Evolutionary conservation across 441 rosid genomes (phyloP).

Genomic region (Brassica balearica): DNA sequence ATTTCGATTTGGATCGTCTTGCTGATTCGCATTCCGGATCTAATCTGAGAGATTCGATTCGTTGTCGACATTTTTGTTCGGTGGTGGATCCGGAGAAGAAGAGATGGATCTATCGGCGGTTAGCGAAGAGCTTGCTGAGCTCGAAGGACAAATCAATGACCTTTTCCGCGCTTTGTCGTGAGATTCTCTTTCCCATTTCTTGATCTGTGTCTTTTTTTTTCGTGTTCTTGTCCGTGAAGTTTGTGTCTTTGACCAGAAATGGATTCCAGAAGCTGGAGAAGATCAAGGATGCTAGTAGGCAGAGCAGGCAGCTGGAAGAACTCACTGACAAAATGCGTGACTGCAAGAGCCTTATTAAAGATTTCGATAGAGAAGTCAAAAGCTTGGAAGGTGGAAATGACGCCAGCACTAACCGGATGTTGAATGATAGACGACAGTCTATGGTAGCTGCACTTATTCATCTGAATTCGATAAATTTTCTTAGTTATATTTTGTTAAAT

Average conservation of each 20-base stretch:
- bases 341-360: slow-evolving; percentile 95
- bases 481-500: too few relatives aligned
- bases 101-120: slow-evolving; percentile 66
- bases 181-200: slow-evolving; percentile 38
- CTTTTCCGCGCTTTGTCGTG: slow-evolving; percentile 86
- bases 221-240: neutral
- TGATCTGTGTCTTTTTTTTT: neutral
- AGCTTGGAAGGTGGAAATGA: slow-evolving; percentile 68
- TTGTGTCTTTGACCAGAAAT: slow-evolving; percentile 53
- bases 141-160: slow-evolving; percentile 87
- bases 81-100: slow-evolving; percentile 39
- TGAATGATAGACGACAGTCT: slow-evolving; percentile 75
- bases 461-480: too few relatives aligned
- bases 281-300: slow-evolving; percentile 85
- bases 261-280: slow-evolving; percentile 98
- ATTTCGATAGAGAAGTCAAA: slow-evolving; percentile 85
- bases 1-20: slow-evolving; percentile 10
- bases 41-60: slow-evolving; percentile 34
- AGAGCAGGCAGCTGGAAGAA: slow-evolving; percentile 91
- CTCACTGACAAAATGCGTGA: slow-evolving; percentile 93
- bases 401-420: slow-evolving; percentile 65
- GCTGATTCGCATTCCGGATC: slow-evolving; percentile 29
- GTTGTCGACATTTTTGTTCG: slow-evolving; percentile 23
- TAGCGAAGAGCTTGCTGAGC: slow-evolving; percentile 84
- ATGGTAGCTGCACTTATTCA: neutral